Conservation (phyloP, 257 asterid species). For the Solanum virginianum region DNA sequence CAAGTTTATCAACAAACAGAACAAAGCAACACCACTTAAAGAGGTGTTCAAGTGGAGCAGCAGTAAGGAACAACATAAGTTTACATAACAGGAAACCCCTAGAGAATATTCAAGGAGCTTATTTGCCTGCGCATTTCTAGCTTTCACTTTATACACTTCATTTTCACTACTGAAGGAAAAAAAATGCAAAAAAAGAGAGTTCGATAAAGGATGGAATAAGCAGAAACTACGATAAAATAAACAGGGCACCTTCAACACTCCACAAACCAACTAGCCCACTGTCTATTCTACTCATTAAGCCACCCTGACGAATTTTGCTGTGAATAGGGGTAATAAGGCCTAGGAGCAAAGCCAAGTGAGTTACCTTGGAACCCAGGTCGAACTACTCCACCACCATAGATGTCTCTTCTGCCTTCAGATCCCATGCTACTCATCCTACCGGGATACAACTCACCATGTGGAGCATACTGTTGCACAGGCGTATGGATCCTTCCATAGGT, state of each 20-base stretch:
- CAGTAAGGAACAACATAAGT: neutral
- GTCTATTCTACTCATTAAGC: constrained; percentile 63
- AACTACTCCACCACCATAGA: constrained; percentile 7
- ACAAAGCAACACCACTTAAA: neutral
- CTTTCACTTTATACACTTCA: neutral
- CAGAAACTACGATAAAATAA: neutral
- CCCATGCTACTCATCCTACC: constrained; percentile 7
- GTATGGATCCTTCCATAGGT: constrained; percentile 11
- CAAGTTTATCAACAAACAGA: neutral
- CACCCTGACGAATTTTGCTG: constrained; percentile 52
- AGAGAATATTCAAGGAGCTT: neutral
- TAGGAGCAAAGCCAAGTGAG: constrained; percentile 37
- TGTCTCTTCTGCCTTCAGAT: constrained; percentile 4
- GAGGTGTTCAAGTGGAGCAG: neutral
- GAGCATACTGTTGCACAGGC: constrained; percentile 40
- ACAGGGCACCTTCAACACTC: neutral
- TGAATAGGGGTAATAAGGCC: constrained; percentile 30
- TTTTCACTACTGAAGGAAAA: neutral
- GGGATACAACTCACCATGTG: constrained; percentile 29
- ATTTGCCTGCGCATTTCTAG: neutral
- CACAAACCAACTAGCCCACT: neutral
- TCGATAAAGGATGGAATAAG: neutral
- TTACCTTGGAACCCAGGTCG: constrained; percentile 7
- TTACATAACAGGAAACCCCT: neutral
- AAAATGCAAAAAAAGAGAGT: neutral